Base-by-base conservation (phyloP, 1,139 yeast species). In the Candida sojae region DNA sequence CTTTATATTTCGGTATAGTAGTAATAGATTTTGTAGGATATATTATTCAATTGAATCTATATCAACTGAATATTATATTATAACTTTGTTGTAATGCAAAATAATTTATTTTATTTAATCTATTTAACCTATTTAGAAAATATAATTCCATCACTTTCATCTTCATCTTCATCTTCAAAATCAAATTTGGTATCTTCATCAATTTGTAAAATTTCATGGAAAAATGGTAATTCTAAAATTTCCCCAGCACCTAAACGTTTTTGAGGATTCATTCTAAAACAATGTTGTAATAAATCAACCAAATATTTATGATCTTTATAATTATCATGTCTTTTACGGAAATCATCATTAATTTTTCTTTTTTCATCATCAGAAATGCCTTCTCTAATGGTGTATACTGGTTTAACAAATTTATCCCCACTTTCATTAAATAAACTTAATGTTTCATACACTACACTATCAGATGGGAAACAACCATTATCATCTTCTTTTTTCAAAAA, bases 231-330 rank as follows among this genome's bases (percentile, higher is more conserved):
- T 44, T 71, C 62, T 48, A 86, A 66, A 3, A 86, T 79, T 42
- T 81, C 80, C 41, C 68, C 70, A 1, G 93, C 91, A 8, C 80
- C 67, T 12, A 72, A 63, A 45, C 95, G 71, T 48, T 78, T 75
- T 30, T 66, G 57, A 12, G 82, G 83, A 65, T 86, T 85, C 69
- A 84, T 71, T 44, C 74, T 78, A 59, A 87, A 70, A 55, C 85
- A 77, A 7, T 70, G 70, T 53, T 72, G 70, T 37, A 87, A 68
- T 45, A 87, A 67, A 36, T 82, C 83, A 45, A 83, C 59, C 17
- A 86, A 80, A 42, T 70, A 58, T 53, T 67, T 67, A 55, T 74
- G 77, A 52, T 75, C 80, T 37, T 63, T 57, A 55, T 66, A 74
- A 46, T 64, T 63, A 39, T 64, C 74, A 43, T 63, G 37, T 25